Base-by-base conservation (phyloP, 192 early-diverging fungal genomes). In the Coemansia sp. region DNA sequence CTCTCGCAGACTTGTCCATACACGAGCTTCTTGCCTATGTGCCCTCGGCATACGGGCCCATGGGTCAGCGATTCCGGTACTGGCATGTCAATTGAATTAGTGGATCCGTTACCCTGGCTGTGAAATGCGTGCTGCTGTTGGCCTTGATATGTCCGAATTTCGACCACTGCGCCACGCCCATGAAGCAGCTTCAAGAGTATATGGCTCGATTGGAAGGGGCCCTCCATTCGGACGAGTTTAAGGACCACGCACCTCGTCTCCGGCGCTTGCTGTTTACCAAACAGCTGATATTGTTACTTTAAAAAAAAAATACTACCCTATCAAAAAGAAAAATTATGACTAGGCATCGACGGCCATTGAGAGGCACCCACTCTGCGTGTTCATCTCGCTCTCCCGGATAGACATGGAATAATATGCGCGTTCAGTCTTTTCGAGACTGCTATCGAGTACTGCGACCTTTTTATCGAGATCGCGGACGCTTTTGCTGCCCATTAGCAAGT, bases 401-500 rank as follows among this genome's bases (percentile, higher is more conserved):
- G 72, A 70, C 80, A 77, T 77, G 6, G 80, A 82, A 37, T 82
- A 82, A 53, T 72, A 82, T 0, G 80, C 73, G 21, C 69, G 62
- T 33, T 85, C 83, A 32, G 70, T 75, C 57, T 85, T 85, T 19
- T 67, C 70, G n/a, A 85, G 67, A n/a, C 83, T 80, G 55, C 75
- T 74, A 19, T 80, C 69, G 8, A 85, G 66, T 2, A 85, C 75
- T 0, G 43, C 44, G 23, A 70, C 35, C 67, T 85, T 85, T 37
- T 85, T 85, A 23, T 67, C 37, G 55, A 80, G 35, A 37, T 80
- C 70, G 19, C 42, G 59, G 35, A 67, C 67, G 3, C 33, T 30
- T 8, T 67, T 67, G 5, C 39, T 62, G 30, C 69, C 55, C 61
- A 73, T 10, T 1, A 73, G 43, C 35, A 79, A 4, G 11, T 58